A percentile compares a stretch with the other conserved stretches of the same genome.
Evolutionary conservation across 2,329 filamentous ascomycete genomes (phyloP).

Genomic region (Eutypella sp.): DNA sequence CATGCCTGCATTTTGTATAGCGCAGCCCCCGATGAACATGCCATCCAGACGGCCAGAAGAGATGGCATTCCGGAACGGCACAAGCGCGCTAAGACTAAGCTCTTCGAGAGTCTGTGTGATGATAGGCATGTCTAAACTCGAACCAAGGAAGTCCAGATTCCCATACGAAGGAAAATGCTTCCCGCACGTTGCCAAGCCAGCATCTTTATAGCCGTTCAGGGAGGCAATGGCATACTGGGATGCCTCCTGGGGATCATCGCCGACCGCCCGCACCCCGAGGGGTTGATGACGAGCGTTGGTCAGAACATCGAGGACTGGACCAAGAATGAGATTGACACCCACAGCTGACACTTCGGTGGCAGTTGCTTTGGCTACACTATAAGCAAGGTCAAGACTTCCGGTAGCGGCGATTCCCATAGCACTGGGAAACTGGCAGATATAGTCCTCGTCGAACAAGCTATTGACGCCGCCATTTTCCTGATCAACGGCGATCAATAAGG

Average conservation of each 20-base stretch:
- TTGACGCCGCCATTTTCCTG: constrained; percentile 99
- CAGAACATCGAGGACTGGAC: constrained; percentile 87
- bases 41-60: constrained; percentile 75
- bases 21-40: constrained; percentile 94
- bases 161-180: constrained; percentile 98
- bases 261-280: constrained; percentile 80
- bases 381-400: constrained; percentile 77
- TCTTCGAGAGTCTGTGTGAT: constrained; percentile 94
- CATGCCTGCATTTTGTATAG: constrained; percentile 85
- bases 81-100: constrained; percentile 81
- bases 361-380: constrained; percentile 86
- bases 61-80: constrained; percentile 89
- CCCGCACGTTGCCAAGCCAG: constrained; percentile 81
- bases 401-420: constrained; percentile 96
- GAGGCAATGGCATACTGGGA: constrained; percentile 88
- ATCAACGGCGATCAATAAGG: constrained; percentile 84
- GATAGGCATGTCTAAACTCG: constrained; percentile 85
- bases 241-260: constrained; percentile 92
- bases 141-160: constrained; percentile 88
- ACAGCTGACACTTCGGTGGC: constrained; percentile 89
- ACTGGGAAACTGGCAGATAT: constrained; percentile 93
- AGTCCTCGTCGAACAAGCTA: constrained; percentile 91
- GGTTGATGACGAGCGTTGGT: constrained; percentile 91
- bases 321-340: constrained; percentile 92
- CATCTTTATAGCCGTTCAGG: constrained; percentile 89